phyloP scores from a whole-genome alignment of 148 eudicot species.

The Camellia sinensis region DNA sequence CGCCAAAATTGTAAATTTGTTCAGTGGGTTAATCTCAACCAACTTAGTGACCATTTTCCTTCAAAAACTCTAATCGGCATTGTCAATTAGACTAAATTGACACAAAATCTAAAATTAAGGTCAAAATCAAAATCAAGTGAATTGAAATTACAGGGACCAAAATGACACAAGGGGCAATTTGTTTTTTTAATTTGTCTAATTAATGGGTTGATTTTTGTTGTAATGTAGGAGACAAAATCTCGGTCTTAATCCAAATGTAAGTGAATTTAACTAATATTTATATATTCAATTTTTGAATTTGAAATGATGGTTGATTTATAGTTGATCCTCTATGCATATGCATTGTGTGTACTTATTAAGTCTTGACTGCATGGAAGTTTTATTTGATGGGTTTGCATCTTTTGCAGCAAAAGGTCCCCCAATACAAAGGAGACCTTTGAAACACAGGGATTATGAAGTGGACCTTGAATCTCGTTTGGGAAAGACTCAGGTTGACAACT shows the following conservation, averaged over 20 bases:
- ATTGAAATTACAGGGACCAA: too few species aligned
- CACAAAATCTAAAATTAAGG: too few species aligned
- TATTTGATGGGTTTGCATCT: conserved; percentile 1
- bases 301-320: background rate
- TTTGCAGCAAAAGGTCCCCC: conserved; percentile 88
- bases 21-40: too few species aligned
- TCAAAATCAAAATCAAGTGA: too few species aligned
- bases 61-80: too few species aligned
- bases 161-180: background rate
- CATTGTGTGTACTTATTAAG: background rate
- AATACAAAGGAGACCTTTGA: conserved; percentile 89
- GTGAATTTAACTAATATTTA: conserved; percentile 11
- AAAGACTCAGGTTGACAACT: conserved; percentile 80
- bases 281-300: background rate
- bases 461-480: conserved; percentile 99
- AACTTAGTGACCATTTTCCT: too few species aligned
- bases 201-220: background rate
- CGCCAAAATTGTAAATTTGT: too few species aligned
- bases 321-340: background rate
- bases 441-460: conserved; percentile 96
- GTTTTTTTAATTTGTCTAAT: background rate
- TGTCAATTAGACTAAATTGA: too few species aligned
- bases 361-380: background rate
- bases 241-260: conserved; percentile 64
- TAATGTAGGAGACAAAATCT: conserved; percentile 53